phyloP scores from a whole-genome alignment of 2,329 filamentous ascomycete genomes.

The Fonsecaea pugnacius region DNA sequence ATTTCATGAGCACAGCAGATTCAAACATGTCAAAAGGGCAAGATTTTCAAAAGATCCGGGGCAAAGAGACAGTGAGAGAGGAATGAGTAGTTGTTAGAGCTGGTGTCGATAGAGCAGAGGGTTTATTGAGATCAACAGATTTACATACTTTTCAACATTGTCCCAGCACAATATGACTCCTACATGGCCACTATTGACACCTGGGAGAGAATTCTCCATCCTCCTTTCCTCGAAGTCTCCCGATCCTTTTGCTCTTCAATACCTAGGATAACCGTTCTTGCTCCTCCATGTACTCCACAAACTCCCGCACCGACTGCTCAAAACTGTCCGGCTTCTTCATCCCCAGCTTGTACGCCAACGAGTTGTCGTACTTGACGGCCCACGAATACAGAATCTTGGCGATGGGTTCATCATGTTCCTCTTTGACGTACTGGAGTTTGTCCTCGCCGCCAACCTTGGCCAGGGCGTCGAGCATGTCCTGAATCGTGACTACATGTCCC shows the following conservation, averaged over 20 bases:
- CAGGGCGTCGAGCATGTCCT: slow-evolving; percentile 61
- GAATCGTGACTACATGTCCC: slow-evolving; percentile 58
- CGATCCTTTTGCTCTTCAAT: slow-evolving; percentile 1
- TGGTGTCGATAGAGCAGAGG: not conserved
- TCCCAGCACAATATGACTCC: not conserved
- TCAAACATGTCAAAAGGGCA: too few relatives aligned
- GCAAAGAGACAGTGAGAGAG: too few relatives aligned
- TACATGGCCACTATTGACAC: too few relatives aligned
- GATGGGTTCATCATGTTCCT: slow-evolving; percentile 56
- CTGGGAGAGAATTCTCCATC: not conserved
- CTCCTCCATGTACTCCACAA: slow-evolving; percentile 48
- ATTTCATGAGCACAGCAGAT: too few relatives aligned
- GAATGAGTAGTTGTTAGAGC: not conserved
- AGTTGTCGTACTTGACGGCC: slow-evolving; percentile 61
- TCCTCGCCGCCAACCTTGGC: slow-evolving; percentile 60
- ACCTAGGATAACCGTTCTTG: slow-evolving; percentile 23
- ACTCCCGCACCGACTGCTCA: slow-evolving; percentile 62
- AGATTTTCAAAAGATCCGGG: too few relatives aligned
- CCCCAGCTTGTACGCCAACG: slow-evolving; percentile 56
- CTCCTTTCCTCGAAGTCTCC: not conserved
- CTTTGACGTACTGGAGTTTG: slow-evolving; percentile 55
- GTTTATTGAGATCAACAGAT: not conserved
- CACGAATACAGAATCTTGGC: slow-evolving; percentile 61
- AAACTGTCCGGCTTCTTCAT: slow-evolving; percentile 58
- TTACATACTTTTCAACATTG: not conserved